phyloP scores from a whole-genome alignment of 2,329 filamentous ascomycete species.

The Neofusicoccum sp. region DNA sequence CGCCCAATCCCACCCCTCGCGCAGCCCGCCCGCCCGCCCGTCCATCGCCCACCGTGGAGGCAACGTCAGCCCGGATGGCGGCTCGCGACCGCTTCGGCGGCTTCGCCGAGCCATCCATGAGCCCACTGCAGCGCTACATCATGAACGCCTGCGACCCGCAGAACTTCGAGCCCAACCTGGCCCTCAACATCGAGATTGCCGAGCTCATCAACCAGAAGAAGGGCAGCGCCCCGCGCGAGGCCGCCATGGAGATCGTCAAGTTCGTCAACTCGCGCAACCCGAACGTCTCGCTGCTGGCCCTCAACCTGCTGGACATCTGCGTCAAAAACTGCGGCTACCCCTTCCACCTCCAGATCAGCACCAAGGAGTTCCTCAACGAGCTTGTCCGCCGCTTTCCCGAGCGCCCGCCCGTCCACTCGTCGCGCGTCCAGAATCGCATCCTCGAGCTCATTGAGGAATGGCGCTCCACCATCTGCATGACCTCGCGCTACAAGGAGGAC shows the following conservation, averaged over 20 bases:
- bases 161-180: conserved; percentile 97
- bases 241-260: conserved; percentile 86
- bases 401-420: conserved; percentile 79
- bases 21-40: neutral
- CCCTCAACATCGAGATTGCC: conserved; percentile 91
- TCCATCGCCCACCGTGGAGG: conserved; percentile 63
- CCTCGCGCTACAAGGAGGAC: conserved; percentile 95
- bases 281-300: conserved; percentile 86
- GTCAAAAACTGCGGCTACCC: conserved; percentile 99
- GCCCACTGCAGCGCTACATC: conserved; percentile 92
- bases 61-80: conserved; percentile 90
- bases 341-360: conserved; percentile 97
- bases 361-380: conserved; percentile 98
- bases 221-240: conserved; percentile 87
- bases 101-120: conserved; percentile 73
- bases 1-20: neutral
- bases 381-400: conserved; percentile 94
- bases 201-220: conserved; percentile 98
- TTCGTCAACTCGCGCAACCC: conserved; percentile 97
- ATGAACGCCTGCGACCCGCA: conserved; percentile 94
- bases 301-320: conserved; percentile 92
- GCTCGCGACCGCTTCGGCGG: conserved; percentile 90
- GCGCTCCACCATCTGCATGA: conserved; percentile 97
- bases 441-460: conserved; percentile 97
- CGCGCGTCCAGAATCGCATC: conserved; percentile 86